Evolutionary conservation across 805 yeast species (phyloP), one percentile per base, ranked within the genome.

Genomic region (Barnettozyma californica): DNA sequence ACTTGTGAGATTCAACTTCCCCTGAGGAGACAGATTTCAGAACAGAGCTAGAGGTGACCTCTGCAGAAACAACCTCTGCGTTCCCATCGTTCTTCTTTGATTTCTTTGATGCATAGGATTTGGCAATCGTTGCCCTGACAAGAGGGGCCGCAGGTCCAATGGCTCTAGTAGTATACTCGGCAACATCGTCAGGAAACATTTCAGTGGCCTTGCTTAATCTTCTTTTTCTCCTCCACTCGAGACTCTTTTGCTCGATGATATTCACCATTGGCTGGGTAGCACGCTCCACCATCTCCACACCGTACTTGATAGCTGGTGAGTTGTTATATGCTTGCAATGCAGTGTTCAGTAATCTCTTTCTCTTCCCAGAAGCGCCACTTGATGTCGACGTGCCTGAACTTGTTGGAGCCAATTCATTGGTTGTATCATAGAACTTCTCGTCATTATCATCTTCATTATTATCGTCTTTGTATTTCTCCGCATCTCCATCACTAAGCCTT

Each of bases 271-370:
- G 82, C 36, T 70, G 64, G 14, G 83, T 79, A 0, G 80, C 80
- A 51, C 73, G 70, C 59, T 77, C 83, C 35, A 80, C 77, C 51
- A 78, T 73, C 33, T 75, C 84, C 1, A 83, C 85, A 19, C 83
- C 84, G 62, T 78, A 80, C 58, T 75, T 74, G 59, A 79, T 75
- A 10, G 70, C 64, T 10, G 75, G 69, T 37, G 79, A 69, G 35
- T 75, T 72, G 31, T 69, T 60, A 52, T 69, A 65, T 3, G 66
- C 64, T 46, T 66, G 48, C 14, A 57, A 55, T 5, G 60, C 63
- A 36, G 53, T 46, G 40, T 52, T 53, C 29, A 47, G 36, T 10
- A 34, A 45, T 27, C 39, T 46, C 27, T 34, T 46, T 33, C 25
- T 34, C 19, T 37, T 43, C 20, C 49, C 48, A 11, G 45, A 36